Evolutionary conservation across 2,329 filamentous ascomycete genomes (phyloP), one percentile per base, ranked within the genome.

Genomic region (Chaetomium sp.): DNA sequence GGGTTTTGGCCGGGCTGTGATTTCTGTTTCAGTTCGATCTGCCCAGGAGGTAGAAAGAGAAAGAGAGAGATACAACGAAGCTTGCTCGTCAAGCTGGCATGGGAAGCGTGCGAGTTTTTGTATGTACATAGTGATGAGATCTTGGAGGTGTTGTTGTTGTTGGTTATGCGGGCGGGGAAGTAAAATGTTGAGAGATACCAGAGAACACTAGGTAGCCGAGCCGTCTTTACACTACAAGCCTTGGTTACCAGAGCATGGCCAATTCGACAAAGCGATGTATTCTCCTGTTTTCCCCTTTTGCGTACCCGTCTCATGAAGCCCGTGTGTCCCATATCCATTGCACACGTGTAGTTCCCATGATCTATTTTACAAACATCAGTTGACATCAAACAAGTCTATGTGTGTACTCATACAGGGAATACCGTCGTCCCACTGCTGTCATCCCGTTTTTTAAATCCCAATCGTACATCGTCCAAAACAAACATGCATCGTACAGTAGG

Each of bases 1-100:
- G 86, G 68, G 88, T 94, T 50, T 74, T 96, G 66, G 85, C 84
- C 64, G 79, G 81, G 50, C 69, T 91, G 61, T 80, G 60, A 67
- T 12, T 33, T n/a, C 19, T 27, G 19, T 27, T 27, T 27, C 19
- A 2, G 19, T 27, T 27, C 19, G 19, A 2, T 27, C 19, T 27
- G 19, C 37, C 37, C 37, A 40, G 4, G 1, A 40, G 3, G 19
- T 40, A 4, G 37, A 40, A 4, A 40, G 40, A 12, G 11, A 42
- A 42, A 5, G 11, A 8, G 11, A 42, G 11, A 1, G 14, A 42
- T 12, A n/a, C n/a, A 3, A n/a, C 40, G 10, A 6, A 9, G 11
- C 14, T 42, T 12, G 36, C 36, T 38, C 11, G 6, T 38, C 7
- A 38, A 6, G 40, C 3, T 6, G 6, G 6, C 7, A 6, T 42